Conservation (phyloP, 495 filamentous ascomycete genomes). For the Hapsidospora chrysogenum region DNA sequence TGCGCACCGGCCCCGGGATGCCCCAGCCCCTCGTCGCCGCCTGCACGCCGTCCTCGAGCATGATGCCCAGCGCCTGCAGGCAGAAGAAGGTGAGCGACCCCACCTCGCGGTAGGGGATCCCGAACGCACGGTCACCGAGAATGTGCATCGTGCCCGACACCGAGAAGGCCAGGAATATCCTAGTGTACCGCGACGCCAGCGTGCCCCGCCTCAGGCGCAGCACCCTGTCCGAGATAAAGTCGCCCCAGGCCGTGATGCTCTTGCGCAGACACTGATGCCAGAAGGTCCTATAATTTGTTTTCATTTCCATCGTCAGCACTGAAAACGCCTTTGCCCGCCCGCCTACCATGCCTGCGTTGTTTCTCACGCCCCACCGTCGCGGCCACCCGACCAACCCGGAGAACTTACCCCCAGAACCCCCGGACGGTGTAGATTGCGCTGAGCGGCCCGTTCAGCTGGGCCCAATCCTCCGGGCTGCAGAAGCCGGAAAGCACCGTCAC, state of each 20-base stretch:
- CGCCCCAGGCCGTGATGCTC: slow-evolving; percentile 11
- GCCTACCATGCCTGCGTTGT: too few relatives aligned
- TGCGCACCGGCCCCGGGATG: background rate
- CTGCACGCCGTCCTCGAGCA: slow-evolving; percentile 19
- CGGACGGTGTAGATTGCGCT: slow-evolving; percentile 13
- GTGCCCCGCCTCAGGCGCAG: slow-evolving; percentile 12
- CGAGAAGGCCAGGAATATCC: slow-evolving; percentile 15
- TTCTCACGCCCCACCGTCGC: too few relatives aligned
- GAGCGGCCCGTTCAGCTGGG: slow-evolving; percentile 13
- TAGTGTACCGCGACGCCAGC: slow-evolving; percentile 13
- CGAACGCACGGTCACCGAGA: slow-evolving; percentile 7
- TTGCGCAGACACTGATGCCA: slow-evolving; percentile 23
- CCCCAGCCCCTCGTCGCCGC: background rate
- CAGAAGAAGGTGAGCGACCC: slow-evolving; percentile 16
- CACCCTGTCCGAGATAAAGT: slow-evolving; percentile 12
- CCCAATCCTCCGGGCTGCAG: slow-evolving; percentile 6
- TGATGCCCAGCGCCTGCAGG: slow-evolving; percentile 13
- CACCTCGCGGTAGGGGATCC: slow-evolving; percentile 7
- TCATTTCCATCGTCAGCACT: background rate
- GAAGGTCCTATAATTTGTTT: slow-evolving; percentile 12
- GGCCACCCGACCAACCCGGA: too few relatives aligned
- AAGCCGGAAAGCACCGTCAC: background rate
- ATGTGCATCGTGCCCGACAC: slow-evolving; percentile 16
- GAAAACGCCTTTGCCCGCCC: too few relatives aligned
- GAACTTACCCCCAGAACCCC: slow-evolving; percentile 16